These are phyloP conservation scores for Celoporthe dispersa DNA, from an alignment of 2,329 filamentous ascomycete genomes.

Conservation along the genomic window DNA sequence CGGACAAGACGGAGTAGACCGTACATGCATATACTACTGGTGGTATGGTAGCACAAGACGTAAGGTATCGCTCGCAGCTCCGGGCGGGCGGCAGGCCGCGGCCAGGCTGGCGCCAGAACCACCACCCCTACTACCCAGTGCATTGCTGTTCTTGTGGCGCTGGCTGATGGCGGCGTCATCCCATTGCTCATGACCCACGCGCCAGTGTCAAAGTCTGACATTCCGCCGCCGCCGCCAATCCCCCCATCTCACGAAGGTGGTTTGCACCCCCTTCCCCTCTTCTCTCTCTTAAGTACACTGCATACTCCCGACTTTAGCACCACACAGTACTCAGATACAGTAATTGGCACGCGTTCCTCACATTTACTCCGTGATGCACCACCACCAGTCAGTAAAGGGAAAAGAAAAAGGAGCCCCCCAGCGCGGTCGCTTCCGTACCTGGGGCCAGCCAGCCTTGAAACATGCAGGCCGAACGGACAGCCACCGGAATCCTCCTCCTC, in stretches of 20 bases:
- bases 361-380: not conserved
- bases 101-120: not conserved
- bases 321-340: not conserved
- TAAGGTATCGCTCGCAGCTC: not conserved
- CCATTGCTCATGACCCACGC: conserved; percentile 27
- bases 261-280: not conserved
- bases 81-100: not conserved
- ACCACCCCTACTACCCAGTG: not conserved
- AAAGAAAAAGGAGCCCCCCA: not conserved
- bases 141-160: not conserved
- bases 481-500: conserved; percentile 26
- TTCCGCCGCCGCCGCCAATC: conserved; percentile 13
- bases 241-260: not conserved
- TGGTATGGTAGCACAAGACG: not conserved
- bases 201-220: conserved; percentile 5
- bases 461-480: conserved; percentile 20
- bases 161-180: conserved; percentile 13
- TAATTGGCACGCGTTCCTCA: not conserved
- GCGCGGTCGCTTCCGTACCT: conserved; percentile 25
- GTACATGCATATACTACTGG: not conserved
- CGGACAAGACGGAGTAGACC: conserved; percentile 11
- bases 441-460: conserved; percentile 16
- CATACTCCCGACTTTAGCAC: not conserved
- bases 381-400: conserved; percentile 14
- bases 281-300: not conserved